phyloP scores from a whole-genome alignment of 2,329 filamentous ascomycete species.

The Alternaria ventricosa region DNA sequence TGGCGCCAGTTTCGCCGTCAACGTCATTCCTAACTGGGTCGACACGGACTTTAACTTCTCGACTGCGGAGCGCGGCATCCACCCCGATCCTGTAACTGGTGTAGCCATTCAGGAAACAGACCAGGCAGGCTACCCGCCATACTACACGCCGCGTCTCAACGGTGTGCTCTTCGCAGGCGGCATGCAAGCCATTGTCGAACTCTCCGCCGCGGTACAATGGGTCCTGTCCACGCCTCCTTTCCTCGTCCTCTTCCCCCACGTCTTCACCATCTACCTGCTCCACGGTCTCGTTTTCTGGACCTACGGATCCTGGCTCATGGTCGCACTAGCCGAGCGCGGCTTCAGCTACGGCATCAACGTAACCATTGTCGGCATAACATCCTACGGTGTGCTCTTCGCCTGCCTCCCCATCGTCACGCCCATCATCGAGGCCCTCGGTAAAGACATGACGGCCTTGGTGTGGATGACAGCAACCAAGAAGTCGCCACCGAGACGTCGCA shows the following conservation, averaged over 20 bases:
- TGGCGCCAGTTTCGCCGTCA: slow-evolving; percentile 43
- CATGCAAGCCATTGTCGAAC: slow-evolving; percentile 47
- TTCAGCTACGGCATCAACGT: slow-evolving; percentile 46
- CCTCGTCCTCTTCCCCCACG: slow-evolving; percentile 55
- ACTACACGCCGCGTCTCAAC: slow-evolving; percentile 54
- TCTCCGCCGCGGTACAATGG: slow-evolving; percentile 49
- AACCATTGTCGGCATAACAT: slow-evolving; percentile 45
- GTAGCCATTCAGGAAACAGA: slow-evolving; percentile 45
- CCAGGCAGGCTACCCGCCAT: slow-evolving; percentile 50
- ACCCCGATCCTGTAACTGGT: slow-evolving; percentile 52
- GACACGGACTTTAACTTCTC: slow-evolving; percentile 46
- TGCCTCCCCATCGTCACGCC: slow-evolving; percentile 48
- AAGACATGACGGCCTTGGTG: slow-evolving; percentile 47
- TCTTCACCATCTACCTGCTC: slow-evolving; percentile 58
- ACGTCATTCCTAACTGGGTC: slow-evolving; percentile 47
- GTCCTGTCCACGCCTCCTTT: slow-evolving; percentile 50
- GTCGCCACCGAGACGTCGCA: slow-evolving; percentile 39
- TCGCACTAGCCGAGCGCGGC: slow-evolving; percentile 39
- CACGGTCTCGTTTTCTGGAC: slow-evolving; percentile 58
- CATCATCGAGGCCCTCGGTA: slow-evolving; percentile 48
- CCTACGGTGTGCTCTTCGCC: slow-evolving; percentile 43
- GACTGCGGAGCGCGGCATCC: slow-evolving; percentile 52
- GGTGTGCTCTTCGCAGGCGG: slow-evolving; percentile 51
- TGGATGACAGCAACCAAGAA: slow-evolving; percentile 48
- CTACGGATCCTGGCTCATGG: slow-evolving; percentile 48